Evolutionary conservation across 179 eudicot species (phyloP).

Genomic region (Beta macrorhiza): DNA sequence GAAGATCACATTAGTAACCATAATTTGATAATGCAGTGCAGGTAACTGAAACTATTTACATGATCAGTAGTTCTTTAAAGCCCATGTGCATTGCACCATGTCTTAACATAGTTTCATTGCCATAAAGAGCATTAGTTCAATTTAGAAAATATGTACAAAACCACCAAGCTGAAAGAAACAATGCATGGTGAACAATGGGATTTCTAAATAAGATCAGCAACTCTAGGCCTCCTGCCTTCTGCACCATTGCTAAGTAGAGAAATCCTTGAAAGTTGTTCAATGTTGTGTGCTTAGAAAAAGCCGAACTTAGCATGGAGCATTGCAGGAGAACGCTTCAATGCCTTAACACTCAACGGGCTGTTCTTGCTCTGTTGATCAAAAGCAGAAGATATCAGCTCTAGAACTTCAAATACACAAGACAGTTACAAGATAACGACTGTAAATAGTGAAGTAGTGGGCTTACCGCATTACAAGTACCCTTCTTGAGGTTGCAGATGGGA

Average conservation of each 20-base stretch:
- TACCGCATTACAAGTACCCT: conserved; percentile 64
- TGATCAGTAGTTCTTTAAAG: not conserved
- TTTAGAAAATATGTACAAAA: conserved; percentile 30
- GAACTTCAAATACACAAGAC: not conserved
- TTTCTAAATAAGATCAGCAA: conserved; percentile 10
- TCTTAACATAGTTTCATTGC: conserved; percentile 5
- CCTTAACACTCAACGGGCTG: conserved; percentile 59
- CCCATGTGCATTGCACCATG: conserved; percentile 13
- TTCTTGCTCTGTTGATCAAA: conserved; percentile 61
- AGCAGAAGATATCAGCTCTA: conserved; percentile 6
- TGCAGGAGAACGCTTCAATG: conserved; percentile 55
- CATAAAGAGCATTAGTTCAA: conserved; percentile 14
- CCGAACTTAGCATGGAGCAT: conserved; percentile 26
- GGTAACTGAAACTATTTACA: conserved; percentile 8
- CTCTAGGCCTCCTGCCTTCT: conserved; percentile 6
- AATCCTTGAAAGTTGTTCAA: not conserved
- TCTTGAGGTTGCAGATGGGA: conserved; percentile 57
- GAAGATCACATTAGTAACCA: not conserved
- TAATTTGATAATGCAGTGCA: not conserved
- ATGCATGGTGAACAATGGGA: conserved; percentile 29
- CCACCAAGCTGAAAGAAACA: conserved; percentile 30
- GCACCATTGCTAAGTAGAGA: conserved; percentile 5
- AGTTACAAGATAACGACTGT: not conserved
- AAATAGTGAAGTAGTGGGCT: conserved; percentile 1
- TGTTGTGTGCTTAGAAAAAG: conserved; percentile 28